These are phyloP conservation scores for Ascoidea rubescens DNA, from an alignment of 805 yeast genomes.

Conservation along the genomic window DNA sequence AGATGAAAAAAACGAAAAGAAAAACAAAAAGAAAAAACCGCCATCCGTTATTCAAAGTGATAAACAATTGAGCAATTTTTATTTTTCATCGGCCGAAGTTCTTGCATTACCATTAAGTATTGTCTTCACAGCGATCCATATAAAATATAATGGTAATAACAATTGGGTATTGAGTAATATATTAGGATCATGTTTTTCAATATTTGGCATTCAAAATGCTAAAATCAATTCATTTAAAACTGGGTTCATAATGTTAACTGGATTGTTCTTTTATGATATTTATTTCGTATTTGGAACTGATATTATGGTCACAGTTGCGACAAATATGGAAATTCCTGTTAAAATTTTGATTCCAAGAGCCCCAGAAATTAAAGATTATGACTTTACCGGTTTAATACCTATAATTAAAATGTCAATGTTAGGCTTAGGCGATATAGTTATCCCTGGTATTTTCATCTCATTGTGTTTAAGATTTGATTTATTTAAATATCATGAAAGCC, in stretches of 20 bases:
- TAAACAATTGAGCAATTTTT: constrained; percentile 22
- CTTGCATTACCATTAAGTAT: constrained; percentile 14
- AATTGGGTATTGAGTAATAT: constrained; percentile 36
- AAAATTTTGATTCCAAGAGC: constrained; percentile 31
- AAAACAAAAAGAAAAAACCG: background rate
- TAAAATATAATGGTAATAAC: constrained; percentile 14
- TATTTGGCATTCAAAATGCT: constrained; percentile 26
- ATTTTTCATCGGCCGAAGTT: constrained; percentile 19
- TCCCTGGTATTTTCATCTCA: constrained; percentile 43
- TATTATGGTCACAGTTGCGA: constrained; percentile 52
- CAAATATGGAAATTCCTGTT: constrained; percentile 36
- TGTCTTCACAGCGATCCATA: constrained; percentile 11
- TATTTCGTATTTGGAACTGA: constrained; percentile 53
- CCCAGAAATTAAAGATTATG: constrained; percentile 8
- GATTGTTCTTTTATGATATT: constrained; percentile 47
- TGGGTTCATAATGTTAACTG: constrained; percentile 29
- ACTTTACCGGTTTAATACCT: background rate
- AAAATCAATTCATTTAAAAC: constrained; percentile 30
- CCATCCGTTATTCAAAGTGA: constrained; percentile 12
- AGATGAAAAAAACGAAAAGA: constrained; percentile 1
- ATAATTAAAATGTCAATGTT: constrained; percentile 24
- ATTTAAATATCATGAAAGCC: constrained; percentile 20
- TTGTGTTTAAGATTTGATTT: constrained; percentile 43
- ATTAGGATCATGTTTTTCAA: constrained; percentile 26
- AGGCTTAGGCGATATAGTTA: constrained; percentile 54